These are phyloP conservation scores for Gossypium mustelinum DNA, from an alignment of 345 rosid genomes.

Conservation along the genomic window DNA sequence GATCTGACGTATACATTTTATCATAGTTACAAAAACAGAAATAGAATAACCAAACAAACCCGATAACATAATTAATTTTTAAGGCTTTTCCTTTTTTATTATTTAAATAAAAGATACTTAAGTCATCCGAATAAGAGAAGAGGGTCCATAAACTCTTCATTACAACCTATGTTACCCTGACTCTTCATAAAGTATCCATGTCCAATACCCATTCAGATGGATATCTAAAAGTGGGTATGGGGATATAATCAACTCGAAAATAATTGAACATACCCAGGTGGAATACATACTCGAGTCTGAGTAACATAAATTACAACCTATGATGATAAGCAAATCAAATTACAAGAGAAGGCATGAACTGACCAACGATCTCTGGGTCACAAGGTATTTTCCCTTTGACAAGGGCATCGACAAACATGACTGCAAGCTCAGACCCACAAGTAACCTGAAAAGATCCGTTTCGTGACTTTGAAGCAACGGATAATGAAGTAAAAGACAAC, in stretches of 20 bases:
- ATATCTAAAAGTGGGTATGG: not conserved
- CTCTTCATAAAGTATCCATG: not conserved
- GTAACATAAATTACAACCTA: not conserved
- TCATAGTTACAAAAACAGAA: slow-evolving; percentile 16
- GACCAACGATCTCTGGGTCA: slow-evolving; percentile 65
- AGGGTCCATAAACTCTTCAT: not conserved
- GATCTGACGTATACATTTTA: slow-evolving; percentile 50
- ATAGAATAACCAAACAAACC: not conserved
- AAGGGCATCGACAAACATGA: slow-evolving; percentile 65
- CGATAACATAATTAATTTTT: too few relatives aligned
- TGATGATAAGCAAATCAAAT: not conserved
- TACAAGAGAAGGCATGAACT: slow-evolving; percentile 29
- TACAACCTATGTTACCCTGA: not conserved
- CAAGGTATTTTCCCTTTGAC: slow-evolving; percentile 69
- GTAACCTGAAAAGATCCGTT: slow-evolving; percentile 49
- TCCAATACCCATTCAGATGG: not conserved
- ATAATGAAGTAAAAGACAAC: not conserved
- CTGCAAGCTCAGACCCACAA: slow-evolving; percentile 89
- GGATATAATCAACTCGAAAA: not conserved
- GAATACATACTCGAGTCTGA: not conserved
- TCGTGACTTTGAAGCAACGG: slow-evolving; percentile 5
- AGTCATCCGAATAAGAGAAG: not conserved
- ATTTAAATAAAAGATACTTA: not conserved
- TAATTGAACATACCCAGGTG: not conserved
- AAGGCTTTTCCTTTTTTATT: not conserved